phyloP scores from a whole-genome alignment of 2,329 filamentous ascomycete species.

The Pseudogymnoascus sp. region DNA sequence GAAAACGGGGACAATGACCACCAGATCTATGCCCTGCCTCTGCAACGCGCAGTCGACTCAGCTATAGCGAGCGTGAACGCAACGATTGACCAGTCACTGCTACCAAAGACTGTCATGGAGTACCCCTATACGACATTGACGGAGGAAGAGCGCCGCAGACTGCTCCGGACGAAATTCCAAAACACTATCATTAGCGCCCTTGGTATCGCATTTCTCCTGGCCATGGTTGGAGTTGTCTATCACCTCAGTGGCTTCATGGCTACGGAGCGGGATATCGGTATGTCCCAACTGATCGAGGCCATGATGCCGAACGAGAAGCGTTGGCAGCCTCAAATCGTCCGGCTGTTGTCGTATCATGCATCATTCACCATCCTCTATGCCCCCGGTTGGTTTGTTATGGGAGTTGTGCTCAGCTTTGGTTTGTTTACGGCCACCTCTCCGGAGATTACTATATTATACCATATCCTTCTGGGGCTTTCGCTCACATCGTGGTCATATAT shows the following conservation, averaged over 20 bases:
- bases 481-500: slow-evolving; percentile 74
- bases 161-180: slow-evolving; percentile 64
- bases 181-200: slow-evolving; percentile 64
- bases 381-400: slow-evolving; percentile 74
- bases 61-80: slow-evolving; percentile 54
- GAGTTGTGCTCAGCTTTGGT: slow-evolving; percentile 51
- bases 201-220: slow-evolving; percentile 69
- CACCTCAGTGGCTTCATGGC: slow-evolving; percentile 82
- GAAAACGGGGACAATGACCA: slow-evolving; percentile 60
- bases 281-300: slow-evolving; percentile 80
- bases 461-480: slow-evolving; percentile 66
- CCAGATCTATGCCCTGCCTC: slow-evolving; percentile 67
- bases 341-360: slow-evolving; percentile 71
- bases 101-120: slow-evolving; percentile 47
- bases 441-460: slow-evolving; percentile 62
- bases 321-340: slow-evolving; percentile 69
- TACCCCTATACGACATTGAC: slow-evolving; percentile 70
- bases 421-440: slow-evolving; percentile 57
- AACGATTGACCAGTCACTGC: slow-evolving; percentile 30
- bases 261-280: slow-evolving; percentile 74
- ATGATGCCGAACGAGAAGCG: slow-evolving; percentile 72
- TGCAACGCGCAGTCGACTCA: slow-evolving; percentile 69
- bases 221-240: slow-evolving; percentile 73
- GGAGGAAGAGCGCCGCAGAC: slow-evolving; percentile 52
- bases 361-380: slow-evolving; percentile 73